Percentiles rank a stretch among this genome's conserved stretches.
Evolutionary conservation across 2,329 filamentous ascomycete genomes (phyloP).

Genomic region (Amesomyces nigricolor): DNA sequence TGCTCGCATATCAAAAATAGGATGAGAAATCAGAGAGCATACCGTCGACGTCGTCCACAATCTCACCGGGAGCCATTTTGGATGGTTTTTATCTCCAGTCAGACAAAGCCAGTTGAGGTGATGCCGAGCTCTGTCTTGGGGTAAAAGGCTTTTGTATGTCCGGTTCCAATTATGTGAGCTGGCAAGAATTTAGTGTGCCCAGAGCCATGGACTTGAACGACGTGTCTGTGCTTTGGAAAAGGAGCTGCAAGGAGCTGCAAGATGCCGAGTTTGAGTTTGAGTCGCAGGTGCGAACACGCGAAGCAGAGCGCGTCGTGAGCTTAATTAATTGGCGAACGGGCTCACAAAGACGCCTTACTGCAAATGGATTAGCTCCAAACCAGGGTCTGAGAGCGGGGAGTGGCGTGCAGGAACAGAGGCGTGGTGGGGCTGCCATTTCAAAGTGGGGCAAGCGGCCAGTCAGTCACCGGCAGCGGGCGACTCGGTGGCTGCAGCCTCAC

Average conservation of each 20-base stretch:
- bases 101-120: background rate
- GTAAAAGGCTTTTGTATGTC: background rate
- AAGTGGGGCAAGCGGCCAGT: slow-evolving; percentile 15
- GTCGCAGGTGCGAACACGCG: background rate
- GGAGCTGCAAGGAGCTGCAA: too few species aligned
- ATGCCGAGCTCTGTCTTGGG: background rate
- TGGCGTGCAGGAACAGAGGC: background rate
- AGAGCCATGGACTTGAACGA: too few species aligned
- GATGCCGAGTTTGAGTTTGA: too few species aligned
- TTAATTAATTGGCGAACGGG: slow-evolving; percentile 11
- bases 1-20: background rate
- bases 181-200: too few species aligned
- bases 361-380: background rate
- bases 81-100: background rate
- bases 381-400: background rate
- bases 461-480: slow-evolving; percentile 15
- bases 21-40: slow-evolving; percentile 10
- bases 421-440: background rate
- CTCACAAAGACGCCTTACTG: background rate
- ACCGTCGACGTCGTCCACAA: slow-evolving; percentile 48
- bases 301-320: slow-evolving; percentile 14
- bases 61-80: slow-evolving; percentile 43
- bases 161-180: too few species aligned
- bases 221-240: too few species aligned
- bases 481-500: background rate